These are phyloP conservation scores for Astraeus odoratus DNA, from an alignment of 768 basidiomycete genomes.

Conservation along the genomic window DNA sequence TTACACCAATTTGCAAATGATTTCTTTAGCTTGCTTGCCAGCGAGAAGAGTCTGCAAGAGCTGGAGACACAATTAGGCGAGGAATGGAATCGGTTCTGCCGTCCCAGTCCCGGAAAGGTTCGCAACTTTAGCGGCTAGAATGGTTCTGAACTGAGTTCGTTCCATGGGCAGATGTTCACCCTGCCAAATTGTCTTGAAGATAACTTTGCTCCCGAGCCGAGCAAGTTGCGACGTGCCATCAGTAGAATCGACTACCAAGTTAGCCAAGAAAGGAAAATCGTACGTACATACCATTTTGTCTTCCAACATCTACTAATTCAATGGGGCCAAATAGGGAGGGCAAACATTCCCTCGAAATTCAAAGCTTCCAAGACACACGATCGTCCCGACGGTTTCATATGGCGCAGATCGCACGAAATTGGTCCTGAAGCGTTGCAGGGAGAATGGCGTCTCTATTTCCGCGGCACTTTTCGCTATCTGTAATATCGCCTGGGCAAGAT, in stretches of 20 bases:
- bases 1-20: constrained; percentile 78
- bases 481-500: constrained; percentile 66
- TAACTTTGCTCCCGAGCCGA: constrained; percentile 31
- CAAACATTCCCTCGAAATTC: constrained; percentile 58
- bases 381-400: constrained; percentile 65
- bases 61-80: constrained; percentile 23
- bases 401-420: constrained; percentile 46
- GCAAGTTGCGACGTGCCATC: constrained; percentile 38
- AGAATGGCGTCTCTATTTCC: constrained; percentile 65
- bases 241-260: constrained; percentile 50
- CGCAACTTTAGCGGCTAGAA: background rate
- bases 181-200: constrained; percentile 48
- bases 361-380: constrained; percentile 44
- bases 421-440: constrained; percentile 67
- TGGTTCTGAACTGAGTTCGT: constrained; percentile 4
- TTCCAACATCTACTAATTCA: background rate
- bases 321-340: constrained; percentile 46
- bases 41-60: constrained; percentile 21
- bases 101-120: constrained; percentile 3
- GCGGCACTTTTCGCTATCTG: constrained; percentile 70
- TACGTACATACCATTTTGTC: constrained; percentile 3
- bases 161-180: constrained; percentile 20
- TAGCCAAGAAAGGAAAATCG: constrained; percentile 39
- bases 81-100: constrained; percentile 23
- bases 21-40: constrained; percentile 59